Evolutionary conservation across 208 protist genomes (phyloP), one percentile per base, ranked within the genome.

Genomic region (Naegleria fowleri): DNA sequence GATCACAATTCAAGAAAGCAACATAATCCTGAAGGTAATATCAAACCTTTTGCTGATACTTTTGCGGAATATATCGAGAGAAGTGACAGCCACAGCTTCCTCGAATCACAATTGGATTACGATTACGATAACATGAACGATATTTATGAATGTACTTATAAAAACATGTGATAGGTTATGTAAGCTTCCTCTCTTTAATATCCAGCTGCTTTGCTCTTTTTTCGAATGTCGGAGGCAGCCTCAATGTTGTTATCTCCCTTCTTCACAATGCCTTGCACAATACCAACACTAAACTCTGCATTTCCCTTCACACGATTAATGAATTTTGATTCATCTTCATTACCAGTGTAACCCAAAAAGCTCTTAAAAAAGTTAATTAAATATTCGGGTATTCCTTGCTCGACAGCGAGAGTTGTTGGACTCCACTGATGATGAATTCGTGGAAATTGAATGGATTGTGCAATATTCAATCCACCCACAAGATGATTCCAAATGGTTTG

Each of bases 1-100:
- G 90, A 92, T 25, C 90, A 92, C 43, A 92, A 92, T 48, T 91
- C 90, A 22, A 0, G 48, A 5, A 90, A 90, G 48, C 5, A 22
- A 43, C 79, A 85, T 43, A 85, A 85, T 43, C n/a, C n/a, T 36
- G 79, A 85, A n/a, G 79, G 79, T 29, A 85, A 85, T 43, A 85
- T 85, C 19, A 43, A 39, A 29, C 79, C n/a, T 0, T 85, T 85
- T 79, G 67, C 22, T 29, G 19, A 67, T 3, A 29, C 22, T 22
- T 67, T 67, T 29, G 22, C 11, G 11, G 55, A 67, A 29, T 67
- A 67, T 67, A 29, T 67, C 2, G 55, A 67, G 11, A 67, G 55
- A 19, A 67, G 2, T 29, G 55, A 67, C 22, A 29, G 11, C 11
- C 11, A 15, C 1, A 0, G 22, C 11, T 29, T 67, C 55, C 11